phyloP scores from a whole-genome alignment of 164 flowering plant species.

The Tetracentron sinense region DNA sequence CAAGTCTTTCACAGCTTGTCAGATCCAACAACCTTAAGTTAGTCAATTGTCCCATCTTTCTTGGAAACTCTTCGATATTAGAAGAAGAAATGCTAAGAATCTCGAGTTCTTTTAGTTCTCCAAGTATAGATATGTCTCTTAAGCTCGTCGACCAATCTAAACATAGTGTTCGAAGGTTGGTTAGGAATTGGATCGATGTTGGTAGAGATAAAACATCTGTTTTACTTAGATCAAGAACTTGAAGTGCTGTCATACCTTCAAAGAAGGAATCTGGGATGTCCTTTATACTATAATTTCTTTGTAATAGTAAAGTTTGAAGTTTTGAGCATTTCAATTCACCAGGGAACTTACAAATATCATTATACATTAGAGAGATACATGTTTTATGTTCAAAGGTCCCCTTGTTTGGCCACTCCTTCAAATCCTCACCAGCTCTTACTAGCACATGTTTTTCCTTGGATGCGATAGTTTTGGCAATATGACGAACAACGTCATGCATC shows the following conservation, averaged over 20 bases:
- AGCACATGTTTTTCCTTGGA: not conserved
- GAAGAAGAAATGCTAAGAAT: slow-evolving; percentile 8
- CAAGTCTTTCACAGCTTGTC: slow-evolving; percentile 5
- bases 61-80: slow-evolving; percentile 1
- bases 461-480: too few species aligned
- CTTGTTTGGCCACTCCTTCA: not conserved
- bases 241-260: slow-evolving; percentile 3
- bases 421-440: not conserved
- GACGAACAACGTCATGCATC: too few species aligned
- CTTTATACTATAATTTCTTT: not conserved
- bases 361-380: slow-evolving; percentile 3
- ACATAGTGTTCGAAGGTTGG: slow-evolving; percentile 2
- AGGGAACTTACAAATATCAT: not conserved
- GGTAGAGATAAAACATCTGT: not conserved
- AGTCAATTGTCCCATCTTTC: slow-evolving; percentile 14
- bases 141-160: slow-evolving; percentile 1
- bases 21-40: slow-evolving; percentile 15
- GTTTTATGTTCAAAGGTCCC: not conserved
- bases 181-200: not conserved
- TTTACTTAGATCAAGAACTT: not conserved
- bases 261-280: slow-evolving; percentile 1
- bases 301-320: slow-evolving; percentile 3
- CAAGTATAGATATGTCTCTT: not conserved
- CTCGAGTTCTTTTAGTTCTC: not conserved
- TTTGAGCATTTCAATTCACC: slow-evolving; percentile 2